Conservation (phyloP, 768 basidiomycete genomes). For the Lyophyllum decastes region DNA sequence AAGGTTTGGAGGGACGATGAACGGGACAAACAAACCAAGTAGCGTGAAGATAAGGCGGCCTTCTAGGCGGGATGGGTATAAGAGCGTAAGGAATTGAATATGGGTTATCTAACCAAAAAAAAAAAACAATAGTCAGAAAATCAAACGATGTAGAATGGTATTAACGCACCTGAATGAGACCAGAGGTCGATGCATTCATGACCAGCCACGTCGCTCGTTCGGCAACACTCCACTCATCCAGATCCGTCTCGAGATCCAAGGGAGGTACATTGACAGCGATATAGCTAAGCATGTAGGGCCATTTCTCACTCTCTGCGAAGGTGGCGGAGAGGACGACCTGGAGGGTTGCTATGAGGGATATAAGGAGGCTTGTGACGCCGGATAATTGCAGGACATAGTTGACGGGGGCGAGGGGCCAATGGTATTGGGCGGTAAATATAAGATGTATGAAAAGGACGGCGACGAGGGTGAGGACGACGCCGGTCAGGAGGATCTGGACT, state of each 20-base stretch:
- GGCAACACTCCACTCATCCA: constrained; percentile 57
- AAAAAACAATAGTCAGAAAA: background rate
- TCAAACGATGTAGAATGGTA: background rate
- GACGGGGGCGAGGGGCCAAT: constrained; percentile 89
- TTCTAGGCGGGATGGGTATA: constrained; percentile 92
- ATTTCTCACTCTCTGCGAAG: constrained; percentile 62
- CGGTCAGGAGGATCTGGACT: constrained; percentile 84
- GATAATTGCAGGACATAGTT: constrained; percentile 91
- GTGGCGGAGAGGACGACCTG: constrained; percentile 69
- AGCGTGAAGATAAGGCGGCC: constrained; percentile 82
- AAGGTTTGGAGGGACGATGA: background rate
- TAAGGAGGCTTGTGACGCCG: constrained; percentile 78
- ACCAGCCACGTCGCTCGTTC: constrained; percentile 80
- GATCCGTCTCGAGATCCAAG: constrained; percentile 30
- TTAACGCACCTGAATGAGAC: constrained; percentile 75
- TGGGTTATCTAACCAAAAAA: constrained; percentile 76
- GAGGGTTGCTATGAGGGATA: constrained; percentile 76
- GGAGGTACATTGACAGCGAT: constrained; percentile 81
- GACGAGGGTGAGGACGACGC: constrained; percentile 83
- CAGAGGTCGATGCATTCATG: constrained; percentile 85
- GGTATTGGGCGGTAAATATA: constrained; percentile 93
- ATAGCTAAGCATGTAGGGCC: constrained; percentile 98
- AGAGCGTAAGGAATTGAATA: constrained; percentile 93
- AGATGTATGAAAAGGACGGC: constrained; percentile 88
- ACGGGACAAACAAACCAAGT: constrained; percentile 56